Conservation (phyloP, 306 rosid species). For the Pterocarpus macrocarpus region DNA sequence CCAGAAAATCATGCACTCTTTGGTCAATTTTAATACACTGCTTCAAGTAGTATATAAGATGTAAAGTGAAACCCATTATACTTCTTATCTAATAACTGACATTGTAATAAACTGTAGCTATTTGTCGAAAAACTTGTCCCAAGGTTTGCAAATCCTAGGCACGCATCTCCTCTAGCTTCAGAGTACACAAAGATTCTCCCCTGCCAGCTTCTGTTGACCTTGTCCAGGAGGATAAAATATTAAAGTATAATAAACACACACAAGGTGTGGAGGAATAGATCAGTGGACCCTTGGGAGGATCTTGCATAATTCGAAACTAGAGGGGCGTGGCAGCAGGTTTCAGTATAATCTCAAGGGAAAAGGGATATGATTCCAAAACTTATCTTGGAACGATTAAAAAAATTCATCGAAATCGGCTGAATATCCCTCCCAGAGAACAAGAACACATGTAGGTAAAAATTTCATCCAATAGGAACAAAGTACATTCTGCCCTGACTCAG, state of each 20-base stretch:
- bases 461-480: background rate
- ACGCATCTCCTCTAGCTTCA: slow-evolving; percentile 12
- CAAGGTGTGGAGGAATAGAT: background rate
- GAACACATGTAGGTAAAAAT: background rate
- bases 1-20: too few relatives aligned
- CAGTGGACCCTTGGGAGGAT: background rate
- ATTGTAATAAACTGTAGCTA: background rate
- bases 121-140: background rate
- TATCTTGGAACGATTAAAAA: background rate
- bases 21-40: too few relatives aligned
- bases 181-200: background rate
- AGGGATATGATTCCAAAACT: background rate
- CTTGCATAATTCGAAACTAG: slow-evolving; percentile 24
- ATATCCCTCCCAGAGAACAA: background rate
- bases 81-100: slow-evolving; percentile 4
- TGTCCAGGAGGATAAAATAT: background rate
- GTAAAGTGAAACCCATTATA: background rate
- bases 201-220: slow-evolving; percentile 3
- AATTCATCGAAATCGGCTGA: background rate
- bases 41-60: too few relatives aligned
- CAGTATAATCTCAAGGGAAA: background rate
- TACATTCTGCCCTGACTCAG: slow-evolving; percentile 7
- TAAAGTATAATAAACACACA: background rate
- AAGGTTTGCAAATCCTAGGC: slow-evolving; percentile 13
- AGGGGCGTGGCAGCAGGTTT: slow-evolving; percentile 17